These are phyloP conservation scores for Saccharomycopsis guyanensis DNA, from an alignment of 805 yeast genomes.

Conservation along the genomic window DNA sequence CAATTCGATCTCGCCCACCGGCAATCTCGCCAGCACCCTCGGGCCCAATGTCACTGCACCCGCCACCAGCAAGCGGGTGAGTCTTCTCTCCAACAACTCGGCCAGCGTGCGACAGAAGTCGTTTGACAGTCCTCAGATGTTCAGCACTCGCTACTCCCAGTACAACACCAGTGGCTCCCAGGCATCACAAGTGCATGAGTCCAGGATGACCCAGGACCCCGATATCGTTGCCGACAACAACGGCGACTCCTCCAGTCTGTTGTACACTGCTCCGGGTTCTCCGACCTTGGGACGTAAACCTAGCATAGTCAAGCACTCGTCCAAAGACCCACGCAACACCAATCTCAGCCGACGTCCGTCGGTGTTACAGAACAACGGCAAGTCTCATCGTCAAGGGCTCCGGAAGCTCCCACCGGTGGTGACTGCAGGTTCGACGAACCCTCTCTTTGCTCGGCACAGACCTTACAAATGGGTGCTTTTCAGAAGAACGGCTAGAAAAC, in stretches of 20 bases:
- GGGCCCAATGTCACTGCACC: too few species aligned
- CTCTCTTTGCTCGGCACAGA: conserved; percentile 5
- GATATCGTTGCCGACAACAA: neutral
- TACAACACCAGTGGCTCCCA: neutral
- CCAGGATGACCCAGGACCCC: neutral
- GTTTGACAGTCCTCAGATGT: conserved; percentile 7
- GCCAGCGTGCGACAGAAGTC: conserved; percentile 20
- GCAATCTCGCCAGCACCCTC: neutral
- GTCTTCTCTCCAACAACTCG: conserved; percentile 13
- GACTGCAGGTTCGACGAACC: neutral
- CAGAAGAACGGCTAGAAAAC: neutral
- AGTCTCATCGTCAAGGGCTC: neutral
- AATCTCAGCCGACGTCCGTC: conserved; percentile 1
- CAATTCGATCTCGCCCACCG: neutral
- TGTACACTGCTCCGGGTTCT: conserved; percentile 4
- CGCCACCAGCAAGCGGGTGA: conserved; percentile 6
- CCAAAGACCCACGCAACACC: neutral
- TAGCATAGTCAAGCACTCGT: neutral
- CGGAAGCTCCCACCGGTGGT: neutral
- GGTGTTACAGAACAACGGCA: neutral
- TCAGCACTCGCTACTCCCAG: neutral
- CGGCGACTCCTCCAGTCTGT: conserved; percentile 2
- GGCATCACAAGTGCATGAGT: neutral
- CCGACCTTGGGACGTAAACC: neutral
- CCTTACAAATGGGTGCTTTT: conserved; percentile 9